Evolutionary conservation across 164 flowering plant genomes (phyloP).

Genomic region (Kalanchoe fedtschenkoi): DNA sequence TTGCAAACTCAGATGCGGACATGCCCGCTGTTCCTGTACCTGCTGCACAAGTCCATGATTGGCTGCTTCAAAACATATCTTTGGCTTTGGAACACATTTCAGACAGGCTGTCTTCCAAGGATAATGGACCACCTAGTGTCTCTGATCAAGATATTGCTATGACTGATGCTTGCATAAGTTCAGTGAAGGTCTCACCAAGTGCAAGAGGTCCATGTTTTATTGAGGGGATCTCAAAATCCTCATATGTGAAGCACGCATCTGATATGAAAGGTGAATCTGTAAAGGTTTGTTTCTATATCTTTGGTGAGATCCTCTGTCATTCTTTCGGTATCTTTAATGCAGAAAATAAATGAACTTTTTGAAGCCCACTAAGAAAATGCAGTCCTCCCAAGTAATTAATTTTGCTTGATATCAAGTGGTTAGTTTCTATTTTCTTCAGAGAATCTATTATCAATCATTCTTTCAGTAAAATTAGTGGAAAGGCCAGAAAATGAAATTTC

Average conservation of each 20-base stretch:
- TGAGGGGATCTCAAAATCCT: constrained; percentile 90
- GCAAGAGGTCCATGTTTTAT: constrained; percentile 57
- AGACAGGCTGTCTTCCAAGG: constrained; percentile 62
- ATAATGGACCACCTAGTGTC: constrained; percentile 54
- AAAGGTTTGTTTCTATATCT: constrained; percentile 42
- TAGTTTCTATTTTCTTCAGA: background rate
- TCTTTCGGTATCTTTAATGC: background rate
- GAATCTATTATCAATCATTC: background rate
- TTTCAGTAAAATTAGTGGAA: background rate
- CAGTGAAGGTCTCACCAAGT: constrained; percentile 33
- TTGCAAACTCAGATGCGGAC: constrained; percentile 97
- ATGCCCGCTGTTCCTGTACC: constrained; percentile 97
- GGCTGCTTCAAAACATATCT: constrained; percentile 64
- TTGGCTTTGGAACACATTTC: constrained; percentile 58
- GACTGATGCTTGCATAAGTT: constrained; percentile 67
- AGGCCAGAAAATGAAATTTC: background rate
- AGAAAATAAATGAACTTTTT: background rate
- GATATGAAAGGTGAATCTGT: constrained; percentile 78
- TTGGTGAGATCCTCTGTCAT: background rate
- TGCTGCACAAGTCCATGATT: constrained; percentile 86
- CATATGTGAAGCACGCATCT: constrained; percentile 65
- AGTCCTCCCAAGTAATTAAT: background rate
- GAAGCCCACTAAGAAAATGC: background rate
- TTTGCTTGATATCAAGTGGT: background rate
- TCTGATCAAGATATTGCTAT: constrained; percentile 83